A percentile compares a stretch with the other conserved stretches of the same genome.
These are phyloP conservation scores for Rubia occidens DNA, from an alignment of 305 asterid species.

Conservation along the genomic window DNA sequence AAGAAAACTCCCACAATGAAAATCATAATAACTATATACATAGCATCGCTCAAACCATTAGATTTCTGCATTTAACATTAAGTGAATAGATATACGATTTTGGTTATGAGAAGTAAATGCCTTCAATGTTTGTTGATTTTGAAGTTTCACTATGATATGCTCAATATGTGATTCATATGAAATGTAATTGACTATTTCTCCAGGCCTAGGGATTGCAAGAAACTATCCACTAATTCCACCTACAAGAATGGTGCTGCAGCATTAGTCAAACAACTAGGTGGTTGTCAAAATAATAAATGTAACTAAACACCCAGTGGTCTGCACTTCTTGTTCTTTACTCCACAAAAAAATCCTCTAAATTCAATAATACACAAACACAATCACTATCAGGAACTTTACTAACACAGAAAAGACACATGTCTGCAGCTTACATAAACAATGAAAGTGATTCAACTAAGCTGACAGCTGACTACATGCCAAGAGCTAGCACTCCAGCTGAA, in stretches of 20 bases:
- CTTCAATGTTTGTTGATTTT: too few relatives aligned
- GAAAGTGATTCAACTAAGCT: not conserved
- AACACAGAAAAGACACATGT: not conserved
- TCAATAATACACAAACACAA: not conserved
- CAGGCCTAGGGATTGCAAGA: slow-evolving; percentile 78
- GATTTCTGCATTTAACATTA: too few relatives aligned
- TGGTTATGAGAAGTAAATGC: too few relatives aligned
- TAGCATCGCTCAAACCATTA: too few relatives aligned
- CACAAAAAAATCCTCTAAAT: not conserved
- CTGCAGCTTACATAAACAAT: not conserved
- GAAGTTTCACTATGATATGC: too few relatives aligned
- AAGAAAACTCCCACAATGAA: too few relatives aligned
- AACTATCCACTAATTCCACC: slow-evolving; percentile 72
- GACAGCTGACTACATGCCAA: not conserved
- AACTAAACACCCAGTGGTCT: not conserved
- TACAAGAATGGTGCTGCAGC: slow-evolving; percentile 27
- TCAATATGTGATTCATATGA: slow-evolving; percentile 3
- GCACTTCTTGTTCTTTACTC: not conserved
- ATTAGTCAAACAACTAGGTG: not conserved
- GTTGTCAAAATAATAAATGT: not conserved
- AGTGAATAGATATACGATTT: too few relatives aligned
- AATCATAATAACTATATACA: too few relatives aligned
- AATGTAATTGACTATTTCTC: slow-evolving; percentile 78
- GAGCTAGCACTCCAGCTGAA: not conserved
- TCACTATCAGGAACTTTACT: not conserved